Evolutionary conservation across 192 early-diverging fungal species (phyloP).

Genomic region (Helicostylum pulchrum): DNA sequence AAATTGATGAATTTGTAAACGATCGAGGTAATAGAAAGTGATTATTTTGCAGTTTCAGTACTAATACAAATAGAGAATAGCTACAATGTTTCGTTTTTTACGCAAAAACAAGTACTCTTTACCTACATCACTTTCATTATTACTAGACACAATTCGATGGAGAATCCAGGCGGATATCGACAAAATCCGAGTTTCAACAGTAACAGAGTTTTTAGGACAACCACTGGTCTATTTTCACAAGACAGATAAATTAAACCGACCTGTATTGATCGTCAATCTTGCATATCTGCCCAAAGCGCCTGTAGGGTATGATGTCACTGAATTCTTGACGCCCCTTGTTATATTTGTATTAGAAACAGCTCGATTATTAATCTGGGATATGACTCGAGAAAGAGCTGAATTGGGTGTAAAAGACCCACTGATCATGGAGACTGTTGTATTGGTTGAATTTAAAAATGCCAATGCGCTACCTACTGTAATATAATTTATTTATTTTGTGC

Average conservation of each 20-base stretch:
- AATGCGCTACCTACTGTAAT: constrained; percentile 24
- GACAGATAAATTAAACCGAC: constrained; percentile 32
- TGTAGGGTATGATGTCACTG: constrained; percentile 14
- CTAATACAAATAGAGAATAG: constrained; percentile 11
- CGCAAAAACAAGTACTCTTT: constrained; percentile 28
- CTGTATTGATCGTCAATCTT: constrained; percentile 31
- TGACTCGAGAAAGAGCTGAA: constrained; percentile 17
- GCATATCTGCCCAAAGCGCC: constrained; percentile 21
- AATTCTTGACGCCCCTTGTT: constrained; percentile 26
- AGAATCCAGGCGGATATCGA: constrained; percentile 34
- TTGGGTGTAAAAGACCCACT: constrained; percentile 13
- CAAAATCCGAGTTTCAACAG: constrained; percentile 3
- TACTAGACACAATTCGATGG: constrained; percentile 38
- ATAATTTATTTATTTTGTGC: too few relatives aligned
- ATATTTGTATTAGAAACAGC: constrained; percentile 37
- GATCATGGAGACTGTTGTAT: constrained; percentile 14
- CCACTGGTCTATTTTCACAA: constrained; percentile 40
- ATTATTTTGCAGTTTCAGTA: not conserved
- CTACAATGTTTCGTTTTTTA: constrained; percentile 43
- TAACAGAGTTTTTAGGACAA: constrained; percentile 18
- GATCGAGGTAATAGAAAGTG: constrained; percentile 25
- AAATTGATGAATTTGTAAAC: constrained; percentile 24
- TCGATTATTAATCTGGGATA: constrained; percentile 24
- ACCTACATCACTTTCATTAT: constrained; percentile 22
- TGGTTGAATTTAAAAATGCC: constrained; percentile 31